Base-by-base conservation (phyloP, 2,329 filamentous ascomycete genomes). In the Sporothrix pallida region DNA sequence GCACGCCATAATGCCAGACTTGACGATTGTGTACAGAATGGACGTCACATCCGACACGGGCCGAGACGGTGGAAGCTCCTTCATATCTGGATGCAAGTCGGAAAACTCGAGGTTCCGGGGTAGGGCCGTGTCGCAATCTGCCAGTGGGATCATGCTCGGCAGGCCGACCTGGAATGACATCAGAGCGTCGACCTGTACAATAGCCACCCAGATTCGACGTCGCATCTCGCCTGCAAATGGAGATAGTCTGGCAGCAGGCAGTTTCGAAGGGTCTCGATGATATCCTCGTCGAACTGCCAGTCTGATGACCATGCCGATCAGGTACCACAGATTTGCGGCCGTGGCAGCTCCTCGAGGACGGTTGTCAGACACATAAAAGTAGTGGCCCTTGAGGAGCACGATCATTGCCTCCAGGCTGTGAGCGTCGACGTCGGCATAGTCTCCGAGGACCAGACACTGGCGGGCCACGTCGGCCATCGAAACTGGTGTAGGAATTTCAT, bases 91-190 rank as follows among this genome's bases (percentile, higher is more conserved):
- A 5, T 76, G 67, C 68, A 86, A 80, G 68, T 85, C 83, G 1
- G 80, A 76, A 74, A 85, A 80, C 1, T 81, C 77, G 2, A 85
- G 77, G 62, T 85, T 85, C 0, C 79, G 77, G 3, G 84, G 84
- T 17, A 81, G 77, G 12, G 77, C 72, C 0, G 82, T 81, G 75
- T 85, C 71, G 37, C 71, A 72, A 17, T 63, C 67, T 23, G 71
- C 74, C 31, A 50, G 12, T 1, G 72, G 83, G 13, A 86, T 82
- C 81, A 86, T 84, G n/a, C 83, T 83, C 1, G 85, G 86, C 20
- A 87, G 78, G 0, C 85, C 85, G 52, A 86, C 80, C 72, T 86
- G 83, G 58, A 85, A 85, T 0, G 84, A 85, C 56, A 85, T 80
- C 9, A 86, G 75, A 0, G 84, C 79, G 48, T 87, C 85, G 3